Base-by-base conservation (phyloP, 108 stramenopile genomes). In the Epithemia pelagica region DNA sequence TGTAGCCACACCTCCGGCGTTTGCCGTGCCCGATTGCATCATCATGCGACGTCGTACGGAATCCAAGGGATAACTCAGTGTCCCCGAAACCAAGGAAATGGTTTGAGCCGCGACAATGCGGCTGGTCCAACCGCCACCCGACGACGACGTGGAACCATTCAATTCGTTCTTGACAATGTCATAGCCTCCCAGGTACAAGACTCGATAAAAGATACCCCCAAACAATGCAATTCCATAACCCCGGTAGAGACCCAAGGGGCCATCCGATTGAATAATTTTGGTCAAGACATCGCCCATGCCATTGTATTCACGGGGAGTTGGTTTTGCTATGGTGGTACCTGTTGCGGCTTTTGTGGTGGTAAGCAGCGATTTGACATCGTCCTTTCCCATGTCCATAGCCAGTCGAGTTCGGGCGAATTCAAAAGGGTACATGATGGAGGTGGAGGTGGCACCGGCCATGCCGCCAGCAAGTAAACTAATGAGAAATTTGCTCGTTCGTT, bases 11-110 rank as follows among this genome's bases (percentile, higher is more conserved):
- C 84, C 69, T 64, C 76, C 69, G 21, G 76, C 61, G 19, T 30
- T 58, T 28, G 80, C 69, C 28, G 73, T 58, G 1, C 88, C 92
- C 18, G 87, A 87, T 78, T 95, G 89, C 99, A 99, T 99, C 97
- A 96, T 96, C 61, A 99, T 74, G 58, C 97, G 84, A 19, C 99
- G 82, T 37, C 97, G 87, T 25, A 99, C 87, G 31, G 96, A 96
- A 82, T 99, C 99, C 68, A 99, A 95, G 5, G 99, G 99, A 82
- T 99, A 99, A 25, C 96, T 96, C 46, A 92, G 75, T 30, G 91
- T 93, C 3, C 95, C 97, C 30, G 97, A 95, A 26, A 81, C 62
- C 64, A 95, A 79, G 67, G 89, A 86, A 20, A 96, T 90, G 59
- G 79, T 69, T 82, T 98, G 96, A 27, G 98, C 98, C 21, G 92